A percentile compares a stretch with the other conserved stretches of the same genome.
Conservation (phyloP, 2,329 filamentous ascomycete species). For the Nothomitra cinnamomea region DNA sequence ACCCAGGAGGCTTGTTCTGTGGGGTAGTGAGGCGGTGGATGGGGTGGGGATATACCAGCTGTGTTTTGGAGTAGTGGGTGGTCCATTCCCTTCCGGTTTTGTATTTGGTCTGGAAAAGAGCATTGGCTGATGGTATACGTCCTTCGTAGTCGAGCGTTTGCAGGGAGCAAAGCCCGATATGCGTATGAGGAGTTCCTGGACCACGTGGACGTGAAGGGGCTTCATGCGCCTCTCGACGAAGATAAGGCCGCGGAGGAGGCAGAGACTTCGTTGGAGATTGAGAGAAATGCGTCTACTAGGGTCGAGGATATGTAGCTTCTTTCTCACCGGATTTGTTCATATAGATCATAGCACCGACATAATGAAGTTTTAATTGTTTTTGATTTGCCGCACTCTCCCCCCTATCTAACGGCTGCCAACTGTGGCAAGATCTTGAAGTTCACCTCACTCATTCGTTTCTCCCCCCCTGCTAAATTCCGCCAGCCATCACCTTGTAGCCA, state of each 20-base stretch:
- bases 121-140: neutral
- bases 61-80: conserved; percentile 1
- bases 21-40: conserved; percentile 1
- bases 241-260: neutral
- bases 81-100: neutral
- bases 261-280: neutral
- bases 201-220: conserved; percentile 1
- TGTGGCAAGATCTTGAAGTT: too few species aligned
- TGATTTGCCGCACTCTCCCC: too few species aligned
- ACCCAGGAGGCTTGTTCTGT: conserved; percentile 3
- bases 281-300: neutral
- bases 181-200: conserved; percentile 4
- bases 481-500: too few species aligned
- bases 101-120: neutral
- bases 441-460: too few species aligned
- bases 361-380: too few species aligned
- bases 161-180: conserved; percentile 2
- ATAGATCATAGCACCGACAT: too few species aligned
- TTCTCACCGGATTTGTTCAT: too few species aligned
- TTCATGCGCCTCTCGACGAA: neutral
- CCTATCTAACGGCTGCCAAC: too few species aligned
- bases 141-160: neutral
- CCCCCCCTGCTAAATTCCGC: too few species aligned
- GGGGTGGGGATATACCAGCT: conserved; percentile 3
- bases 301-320: too few species aligned